phyloP scores from a whole-genome alignment of 441 rosid species.

The Pelargonium citronellum region DNA sequence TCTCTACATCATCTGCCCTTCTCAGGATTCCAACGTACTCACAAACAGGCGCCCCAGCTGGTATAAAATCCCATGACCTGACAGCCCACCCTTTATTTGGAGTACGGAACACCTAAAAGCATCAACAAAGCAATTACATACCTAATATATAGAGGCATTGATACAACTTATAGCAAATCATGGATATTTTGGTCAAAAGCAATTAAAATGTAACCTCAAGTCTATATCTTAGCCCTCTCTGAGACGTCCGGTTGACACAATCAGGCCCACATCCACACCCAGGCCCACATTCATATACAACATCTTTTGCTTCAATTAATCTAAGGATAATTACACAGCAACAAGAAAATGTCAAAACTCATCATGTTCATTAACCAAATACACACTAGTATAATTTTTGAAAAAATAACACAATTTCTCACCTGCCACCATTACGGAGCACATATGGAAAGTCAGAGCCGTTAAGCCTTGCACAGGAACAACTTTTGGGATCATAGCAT shows the following conservation, averaged over 20 bases:
- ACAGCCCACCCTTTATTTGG: constrained; percentile 94
- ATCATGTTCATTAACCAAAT: neutral
- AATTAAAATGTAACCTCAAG: constrained; percentile 58
- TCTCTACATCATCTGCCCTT: constrained; percentile 66
- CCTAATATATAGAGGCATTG: neutral
- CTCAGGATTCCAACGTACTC: constrained; percentile 70
- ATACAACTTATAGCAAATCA: neutral
- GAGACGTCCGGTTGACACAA: constrained; percentile 80
- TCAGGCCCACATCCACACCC: constrained; percentile 71
- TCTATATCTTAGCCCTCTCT: constrained; percentile 51
- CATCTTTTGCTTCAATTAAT: constrained; percentile 70
- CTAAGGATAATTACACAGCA: constrained; percentile 29
- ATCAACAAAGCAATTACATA: constrained; percentile 3
- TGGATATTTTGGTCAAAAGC: constrained; percentile 5
- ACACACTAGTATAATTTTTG: neutral
- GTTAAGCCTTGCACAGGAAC: constrained; percentile 77
- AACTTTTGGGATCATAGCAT: constrained; percentile 54
- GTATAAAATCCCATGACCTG: constrained; percentile 89
- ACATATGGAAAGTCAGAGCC: constrained; percentile 86
- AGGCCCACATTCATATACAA: constrained; percentile 92
- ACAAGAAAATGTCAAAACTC: constrained; percentile 17
- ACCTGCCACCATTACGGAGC: constrained; percentile 83
- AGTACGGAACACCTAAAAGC: constrained; percentile 66
- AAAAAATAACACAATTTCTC: constrained; percentile 7
- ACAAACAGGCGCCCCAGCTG: constrained; percentile 86